These are phyloP conservation scores for Gracilaria gracilis DNA, from an alignment of 23 red algal genomes.

Conservation along the genomic window DNA sequence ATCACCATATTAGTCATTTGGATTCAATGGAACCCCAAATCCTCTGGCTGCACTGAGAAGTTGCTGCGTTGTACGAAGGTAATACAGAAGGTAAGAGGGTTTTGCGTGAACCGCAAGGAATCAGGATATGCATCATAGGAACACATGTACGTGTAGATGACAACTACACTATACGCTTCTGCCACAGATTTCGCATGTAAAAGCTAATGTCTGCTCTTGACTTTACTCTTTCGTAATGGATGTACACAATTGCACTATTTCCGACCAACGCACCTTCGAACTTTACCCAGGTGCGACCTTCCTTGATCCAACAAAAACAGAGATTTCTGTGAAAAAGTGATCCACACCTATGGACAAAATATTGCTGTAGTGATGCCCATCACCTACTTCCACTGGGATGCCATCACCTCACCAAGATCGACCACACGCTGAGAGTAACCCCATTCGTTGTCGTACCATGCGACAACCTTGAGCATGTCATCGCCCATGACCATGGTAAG, in stretches of 20 bases:
- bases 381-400: slow-evolving; percentile 82
- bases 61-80: too few species aligned
- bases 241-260: background rate
- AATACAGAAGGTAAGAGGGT: background rate
- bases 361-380: background rate
- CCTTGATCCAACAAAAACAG: background rate
- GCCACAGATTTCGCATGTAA: background rate
- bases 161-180: too few species aligned
- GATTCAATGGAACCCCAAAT: too few species aligned
- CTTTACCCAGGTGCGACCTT: background rate
- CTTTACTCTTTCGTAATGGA: slow-evolving; percentile 22
- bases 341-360: slow-evolving; percentile 33
- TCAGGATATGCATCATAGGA: too few species aligned
- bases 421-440: slow-evolving; percentile 91
- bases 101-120: too few species aligned
- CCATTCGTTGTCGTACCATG: slow-evolving; percentile 99
- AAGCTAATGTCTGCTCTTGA: background rate
- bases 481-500: slow-evolving; percentile 99
- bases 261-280: background rate
- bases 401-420: slow-evolving; percentile 91
- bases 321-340: background rate
- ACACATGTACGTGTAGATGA: too few species aligned
- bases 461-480: slow-evolving; percentile 96
- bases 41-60: too few species aligned
- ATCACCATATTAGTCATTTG: too few species aligned